Conservation (phyloP, 2,329 filamentous ascomycete species). For the Dothideomycetes sp. region DNA sequence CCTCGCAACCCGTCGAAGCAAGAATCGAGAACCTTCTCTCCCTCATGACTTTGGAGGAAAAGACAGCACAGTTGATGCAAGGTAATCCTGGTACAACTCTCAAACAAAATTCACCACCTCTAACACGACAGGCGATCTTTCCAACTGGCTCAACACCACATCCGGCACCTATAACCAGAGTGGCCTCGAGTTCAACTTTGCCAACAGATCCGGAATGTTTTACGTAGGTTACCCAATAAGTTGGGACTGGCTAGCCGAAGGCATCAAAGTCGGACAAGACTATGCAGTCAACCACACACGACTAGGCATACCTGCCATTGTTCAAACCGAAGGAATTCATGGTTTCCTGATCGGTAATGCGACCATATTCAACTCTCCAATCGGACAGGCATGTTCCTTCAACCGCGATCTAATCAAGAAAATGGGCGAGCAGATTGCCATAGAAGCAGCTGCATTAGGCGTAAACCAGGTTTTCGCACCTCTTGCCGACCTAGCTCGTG, state of each 20-base stretch:
- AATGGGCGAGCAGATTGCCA: slow-evolving; percentile 57
- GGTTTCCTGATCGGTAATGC: slow-evolving; percentile 63
- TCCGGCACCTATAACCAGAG: slow-evolving; percentile 58
- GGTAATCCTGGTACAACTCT: slow-evolving; percentile 17
- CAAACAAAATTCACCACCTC: not conserved
- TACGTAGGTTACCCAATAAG: slow-evolving; percentile 62
- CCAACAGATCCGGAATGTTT: slow-evolving; percentile 56
- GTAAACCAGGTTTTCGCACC: slow-evolving; percentile 67
- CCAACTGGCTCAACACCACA: slow-evolving; percentile 64
- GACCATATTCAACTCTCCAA: slow-evolving; percentile 71
- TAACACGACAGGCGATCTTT: slow-evolving; percentile 50
- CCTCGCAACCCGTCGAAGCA: slow-evolving; percentile 51
- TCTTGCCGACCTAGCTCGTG: slow-evolving; percentile 60
- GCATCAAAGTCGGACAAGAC: slow-evolving; percentile 57
- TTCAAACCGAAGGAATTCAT: slow-evolving; percentile 67
- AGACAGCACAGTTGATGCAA: slow-evolving; percentile 55
- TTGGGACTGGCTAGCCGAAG: slow-evolving; percentile 53
- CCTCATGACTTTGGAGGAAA: slow-evolving; percentile 67
- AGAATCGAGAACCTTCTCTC: slow-evolving; percentile 59
- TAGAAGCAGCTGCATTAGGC: slow-evolving; percentile 57
- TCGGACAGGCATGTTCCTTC: slow-evolving; percentile 62
- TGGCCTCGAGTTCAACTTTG: slow-evolving; percentile 59
- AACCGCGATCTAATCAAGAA: slow-evolving; percentile 55
- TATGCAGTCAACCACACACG: slow-evolving; percentile 59
- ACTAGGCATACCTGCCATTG: slow-evolving; percentile 61